Conservation (phyloP, 306 rosid genomes). For the Cyamopsis tetragonoloba region DNA sequence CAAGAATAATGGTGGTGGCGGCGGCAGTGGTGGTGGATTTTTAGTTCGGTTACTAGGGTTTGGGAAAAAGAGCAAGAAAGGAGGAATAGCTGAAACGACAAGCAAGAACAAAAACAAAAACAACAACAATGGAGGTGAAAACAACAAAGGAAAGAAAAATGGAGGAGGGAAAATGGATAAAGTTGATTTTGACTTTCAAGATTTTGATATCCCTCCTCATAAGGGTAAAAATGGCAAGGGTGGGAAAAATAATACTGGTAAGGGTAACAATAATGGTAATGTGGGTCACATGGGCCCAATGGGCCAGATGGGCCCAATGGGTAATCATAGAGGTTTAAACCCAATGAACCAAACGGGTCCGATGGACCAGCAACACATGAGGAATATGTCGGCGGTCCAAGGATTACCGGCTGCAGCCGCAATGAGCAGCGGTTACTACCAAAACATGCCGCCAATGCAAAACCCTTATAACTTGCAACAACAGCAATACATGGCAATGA, state of each 20-base stretch:
- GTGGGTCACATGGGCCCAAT: slow-evolving; percentile 40
- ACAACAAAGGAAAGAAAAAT: slow-evolving; percentile 45
- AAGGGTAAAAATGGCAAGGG: slow-evolving; percentile 57
- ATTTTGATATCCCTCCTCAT: slow-evolving; percentile 40
- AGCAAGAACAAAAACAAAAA: slow-evolving; percentile 15
- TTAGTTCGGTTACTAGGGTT: slow-evolving; percentile 44
- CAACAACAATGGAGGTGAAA: slow-evolving; percentile 35
- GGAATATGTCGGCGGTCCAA: slow-evolving; percentile 68
- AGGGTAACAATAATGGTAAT: slow-evolving; percentile 32
- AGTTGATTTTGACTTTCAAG: slow-evolving; percentile 42
- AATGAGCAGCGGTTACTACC: slow-evolving; percentile 65
- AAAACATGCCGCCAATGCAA: slow-evolving; percentile 67
- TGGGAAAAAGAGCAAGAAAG: slow-evolving; percentile 56
- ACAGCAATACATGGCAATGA: slow-evolving; percentile 76
- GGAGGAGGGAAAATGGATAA: slow-evolving; percentile 33
- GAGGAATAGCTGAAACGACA: slow-evolving; percentile 36
- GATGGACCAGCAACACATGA: slow-evolving; percentile 48
- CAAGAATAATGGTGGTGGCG: slow-evolving; percentile 49
- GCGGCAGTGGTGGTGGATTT: slow-evolving; percentile 53
- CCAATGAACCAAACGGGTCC: slow-evolving; percentile 38
- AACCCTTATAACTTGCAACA: slow-evolving; percentile 41
- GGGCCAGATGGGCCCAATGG: slow-evolving; percentile 35
- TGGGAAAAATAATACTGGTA: too few relatives aligned
- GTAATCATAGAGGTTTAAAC: background rate
- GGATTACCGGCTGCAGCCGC: slow-evolving; percentile 66